phyloP scores from a whole-genome alignment of 2,329 filamentous ascomycete species.

The Fusarium sp. region DNA sequence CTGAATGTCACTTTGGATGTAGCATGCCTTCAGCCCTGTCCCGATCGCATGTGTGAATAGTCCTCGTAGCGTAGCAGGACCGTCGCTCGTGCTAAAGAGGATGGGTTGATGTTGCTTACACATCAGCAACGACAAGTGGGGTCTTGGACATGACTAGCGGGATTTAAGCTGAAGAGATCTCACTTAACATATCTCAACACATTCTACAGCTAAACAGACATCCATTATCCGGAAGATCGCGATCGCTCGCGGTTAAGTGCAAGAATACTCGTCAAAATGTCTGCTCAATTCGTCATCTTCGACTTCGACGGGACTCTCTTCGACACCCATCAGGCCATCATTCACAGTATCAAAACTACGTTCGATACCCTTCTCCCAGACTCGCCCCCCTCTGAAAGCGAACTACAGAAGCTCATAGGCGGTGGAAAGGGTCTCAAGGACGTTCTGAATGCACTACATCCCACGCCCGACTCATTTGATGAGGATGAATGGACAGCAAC shows the following conservation, averaged over 20 bases:
- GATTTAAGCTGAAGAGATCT: background rate
- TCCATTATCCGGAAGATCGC: fast-evolving
- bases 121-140: background rate
- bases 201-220: background rate
- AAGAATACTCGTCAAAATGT: fast-evolving
- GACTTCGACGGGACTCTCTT: conserved; percentile 19
- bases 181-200: fast-evolving
- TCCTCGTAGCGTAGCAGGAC: background rate
- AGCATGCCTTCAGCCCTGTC: no score
- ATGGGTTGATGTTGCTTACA: background rate
- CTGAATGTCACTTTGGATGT: fast-evolving
- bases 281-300: conserved; percentile 8
- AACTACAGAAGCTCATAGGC: background rate
- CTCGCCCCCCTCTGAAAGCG: background rate
- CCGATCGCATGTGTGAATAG: fast-evolving
- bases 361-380: background rate
- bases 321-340: conserved; percentile 13
- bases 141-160: background rate
- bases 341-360: conserved; percentile 8
- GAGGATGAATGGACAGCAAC: background rate
- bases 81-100: background rate
- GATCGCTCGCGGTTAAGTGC: fast-evolving
- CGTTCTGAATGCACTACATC: background rate
- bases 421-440: background rate
- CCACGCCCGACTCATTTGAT: background rate